Evolutionary conservation across 164 flowering plant genomes (phyloP), one percentile per base, ranked within the genome.

Genomic region (Kingdonia uniflora): DNA sequence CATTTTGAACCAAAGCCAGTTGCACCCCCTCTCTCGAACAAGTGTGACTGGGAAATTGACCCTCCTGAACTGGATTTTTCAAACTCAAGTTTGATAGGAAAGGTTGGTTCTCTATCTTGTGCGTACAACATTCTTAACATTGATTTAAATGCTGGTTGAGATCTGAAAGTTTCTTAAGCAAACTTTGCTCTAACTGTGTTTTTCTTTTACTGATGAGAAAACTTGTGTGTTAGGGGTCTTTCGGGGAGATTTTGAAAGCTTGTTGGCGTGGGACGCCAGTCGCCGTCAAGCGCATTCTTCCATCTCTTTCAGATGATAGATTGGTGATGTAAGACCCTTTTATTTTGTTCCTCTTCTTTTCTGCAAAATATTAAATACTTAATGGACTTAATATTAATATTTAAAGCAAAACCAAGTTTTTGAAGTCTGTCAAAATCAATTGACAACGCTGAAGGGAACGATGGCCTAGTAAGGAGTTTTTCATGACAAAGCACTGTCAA

Each of bases 41-140:
- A 89, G 73, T 85, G 96, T 71, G 97, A 94, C 67, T 94, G 99
- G 99, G 99, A 94, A 70, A 82, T 89, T 72, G 99, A 87, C 14
- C 97, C 99, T 51, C 24, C 75, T 39, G 97, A 89, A 77, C 76
- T 94, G 66, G 97, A 94, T 68, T 89, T 89, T 67, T 74, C 90
- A 55, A 80, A 65, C 47, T 79, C 97, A 26, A 29, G 26, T 44
- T 64, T 75, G 7, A 82, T 94, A 39, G 99, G 97, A 52, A 94
- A 94, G 97, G 99, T 94, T 19, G 56, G 33, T 49, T 23, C 49
- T 68, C 8, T 29, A 29, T 29, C 35, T 29, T 29, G 35, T 29
- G 8, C 4, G 4, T 29, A 3, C 8, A 8, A 29, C 8, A 8
- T 29, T 29, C 8, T 8, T 29, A 29, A 8, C n/a, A 29, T 29